Evolutionary conservation across 2,329 filamentous ascomycete species (phyloP).

Genomic region (Fusarium sp.): DNA sequence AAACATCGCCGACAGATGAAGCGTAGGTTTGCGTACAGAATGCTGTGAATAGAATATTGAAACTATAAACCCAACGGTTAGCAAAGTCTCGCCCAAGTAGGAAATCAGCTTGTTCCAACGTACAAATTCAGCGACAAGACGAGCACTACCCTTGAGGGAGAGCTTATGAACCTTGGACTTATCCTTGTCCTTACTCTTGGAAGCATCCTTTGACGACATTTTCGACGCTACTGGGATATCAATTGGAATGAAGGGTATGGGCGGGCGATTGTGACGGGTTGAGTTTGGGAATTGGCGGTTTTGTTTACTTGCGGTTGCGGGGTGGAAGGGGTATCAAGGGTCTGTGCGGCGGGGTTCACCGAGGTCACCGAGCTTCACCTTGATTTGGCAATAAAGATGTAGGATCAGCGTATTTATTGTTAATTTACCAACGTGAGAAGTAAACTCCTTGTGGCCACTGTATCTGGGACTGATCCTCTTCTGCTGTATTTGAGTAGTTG

Average conservation of each 20-base stretch:
- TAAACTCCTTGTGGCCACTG: conserved; percentile 28
- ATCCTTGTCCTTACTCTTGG: conserved; percentile 58
- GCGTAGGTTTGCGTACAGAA: conserved; percentile 67
- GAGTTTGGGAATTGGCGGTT: conserved; percentile 14
- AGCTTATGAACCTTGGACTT: conserved; percentile 96
- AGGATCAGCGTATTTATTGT: too few relatives aligned
- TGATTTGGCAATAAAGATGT: neutral
- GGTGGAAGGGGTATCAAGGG: conserved; percentile 31
- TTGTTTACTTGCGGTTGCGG: conserved; percentile 46
- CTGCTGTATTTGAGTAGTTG: neutral
- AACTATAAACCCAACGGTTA: conserved; percentile 65
- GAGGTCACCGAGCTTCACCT: conserved; percentile 32
- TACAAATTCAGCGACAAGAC: conserved; percentile 95
- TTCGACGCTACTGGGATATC: neutral
- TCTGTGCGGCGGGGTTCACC: conserved; percentile 43
- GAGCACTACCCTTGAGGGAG: conserved; percentile 83
- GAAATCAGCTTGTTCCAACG: conserved; percentile 54
- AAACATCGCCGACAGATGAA: neutral
- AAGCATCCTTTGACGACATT: conserved; percentile 47
- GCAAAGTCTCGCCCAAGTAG: conserved; percentile 4
- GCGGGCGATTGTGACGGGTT: neutral
- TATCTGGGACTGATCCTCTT: neutral
- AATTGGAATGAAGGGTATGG: neutral
- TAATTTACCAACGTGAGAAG: conserved; percentile 6
- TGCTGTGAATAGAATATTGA: conserved; percentile 98